phyloP scores from a whole-genome alignment of 352 stramenopile species.

The Pythium apleroticum region DNA sequence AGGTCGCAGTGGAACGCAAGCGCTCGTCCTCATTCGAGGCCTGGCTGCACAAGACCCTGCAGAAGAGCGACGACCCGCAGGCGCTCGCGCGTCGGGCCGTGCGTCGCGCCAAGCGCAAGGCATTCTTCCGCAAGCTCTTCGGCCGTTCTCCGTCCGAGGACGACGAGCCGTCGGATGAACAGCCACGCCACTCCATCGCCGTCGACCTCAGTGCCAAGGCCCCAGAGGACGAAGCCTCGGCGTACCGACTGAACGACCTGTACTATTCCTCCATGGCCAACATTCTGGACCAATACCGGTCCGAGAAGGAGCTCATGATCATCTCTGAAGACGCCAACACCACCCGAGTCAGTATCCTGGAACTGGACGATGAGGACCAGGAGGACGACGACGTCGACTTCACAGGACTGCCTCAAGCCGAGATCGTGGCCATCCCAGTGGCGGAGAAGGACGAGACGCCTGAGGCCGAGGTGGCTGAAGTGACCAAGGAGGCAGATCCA shows the following conservation, averaged over 20 bases:
- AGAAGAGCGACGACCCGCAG: constrained; percentile 13
- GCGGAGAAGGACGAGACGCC: not conserved
- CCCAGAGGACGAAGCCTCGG: constrained; percentile 5
- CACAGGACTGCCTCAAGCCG: constrained; percentile 9
- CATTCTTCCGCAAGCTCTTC: constrained; percentile 27
- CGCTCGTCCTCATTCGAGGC: constrained; percentile 21
- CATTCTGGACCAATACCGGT: constrained; percentile 25
- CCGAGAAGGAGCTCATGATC: constrained; percentile 15
- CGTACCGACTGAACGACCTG: constrained; percentile 17
- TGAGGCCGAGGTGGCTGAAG: not conserved
- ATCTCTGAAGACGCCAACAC: constrained; percentile 1
- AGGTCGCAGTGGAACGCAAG: constrained; percentile 9
- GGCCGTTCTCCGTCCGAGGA: not conserved
- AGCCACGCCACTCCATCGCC: not conserved
- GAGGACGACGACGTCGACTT: constrained; percentile 5
- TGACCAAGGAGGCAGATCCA: not conserved
- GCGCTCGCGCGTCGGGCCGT: constrained; percentile 8
- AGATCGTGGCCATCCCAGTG: constrained; percentile 12
- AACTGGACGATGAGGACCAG: constrained; percentile 19
- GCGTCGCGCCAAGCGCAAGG: constrained; percentile 21
- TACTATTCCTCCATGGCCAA: constrained; percentile 21
- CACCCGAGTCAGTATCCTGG: constrained; percentile 22
- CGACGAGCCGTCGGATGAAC: not conserved
- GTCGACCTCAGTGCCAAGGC: constrained; percentile 3
- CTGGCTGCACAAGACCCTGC: constrained; percentile 19